Conservation (phyloP, 2,329 filamentous ascomycete species). For the Fusarium sp. region DNA sequence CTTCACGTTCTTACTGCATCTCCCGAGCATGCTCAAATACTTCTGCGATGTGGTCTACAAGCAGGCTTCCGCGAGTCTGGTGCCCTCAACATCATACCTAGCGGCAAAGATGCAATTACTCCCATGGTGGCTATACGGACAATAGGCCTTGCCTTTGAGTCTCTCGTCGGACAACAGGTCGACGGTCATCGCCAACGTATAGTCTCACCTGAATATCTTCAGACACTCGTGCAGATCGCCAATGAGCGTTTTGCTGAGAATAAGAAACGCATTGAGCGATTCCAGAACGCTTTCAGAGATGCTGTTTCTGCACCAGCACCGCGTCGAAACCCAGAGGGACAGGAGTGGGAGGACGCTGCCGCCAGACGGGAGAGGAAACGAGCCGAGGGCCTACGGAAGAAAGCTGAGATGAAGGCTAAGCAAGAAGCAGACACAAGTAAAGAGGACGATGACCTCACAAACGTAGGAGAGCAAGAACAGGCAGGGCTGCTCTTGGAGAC, state of each 20-base stretch:
- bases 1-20: conserved; percentile 88
- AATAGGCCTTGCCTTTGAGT: conserved; percentile 84
- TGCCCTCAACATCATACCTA: conserved; percentile 73
- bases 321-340: conserved; percentile 53
- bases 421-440: conserved; percentile 20
- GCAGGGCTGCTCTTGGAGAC: conserved; percentile 39
- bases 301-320: conserved; percentile 47
- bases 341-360: conserved; percentile 68
- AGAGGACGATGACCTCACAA: conserved; percentile 23
- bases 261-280: conserved; percentile 73
- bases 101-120: conserved; percentile 54
- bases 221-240: conserved; percentile 74
- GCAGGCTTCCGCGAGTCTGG: conserved; percentile 94
- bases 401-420: conserved; percentile 57
- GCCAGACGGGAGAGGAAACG: conserved; percentile 67
- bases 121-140: conserved; percentile 90
- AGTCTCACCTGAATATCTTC: conserved; percentile 77
- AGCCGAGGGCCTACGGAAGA: conserved; percentile 68
- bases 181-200: conserved; percentile 59
- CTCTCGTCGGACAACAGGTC: conserved; percentile 74
- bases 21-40: conserved; percentile 77
- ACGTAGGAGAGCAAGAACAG: conserved; percentile 39
- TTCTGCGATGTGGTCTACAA: conserved; percentile 80
- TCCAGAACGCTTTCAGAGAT: conserved; percentile 65
- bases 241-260: conserved; percentile 83